Evolutionary conservation across 129 eudicot species (phyloP), one percentile per base, ranked within the genome.

Genomic region (Heracleum sosnowskyi): DNA sequence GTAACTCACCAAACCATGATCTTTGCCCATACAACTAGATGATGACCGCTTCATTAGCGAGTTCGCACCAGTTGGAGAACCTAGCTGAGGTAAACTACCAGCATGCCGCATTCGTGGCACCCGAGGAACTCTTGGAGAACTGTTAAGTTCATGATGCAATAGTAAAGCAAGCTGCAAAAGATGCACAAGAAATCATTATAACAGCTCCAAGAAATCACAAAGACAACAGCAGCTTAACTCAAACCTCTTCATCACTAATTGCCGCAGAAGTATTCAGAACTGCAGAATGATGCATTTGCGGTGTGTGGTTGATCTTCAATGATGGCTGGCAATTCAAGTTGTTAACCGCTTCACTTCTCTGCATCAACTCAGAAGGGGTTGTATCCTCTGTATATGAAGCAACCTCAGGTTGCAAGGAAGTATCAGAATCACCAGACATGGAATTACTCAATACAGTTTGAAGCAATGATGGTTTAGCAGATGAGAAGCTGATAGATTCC

Each of bases 21-120:
- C 97, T 84, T 90, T 96, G n/a, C 88, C 92, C 63, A 92, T 90
- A 80, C 83, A 80, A 77, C 87, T 79, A 51, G 91, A 87, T 73
- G 94, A 83, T 77, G 94, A 83, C 41, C 96, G 89, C 83, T 92
- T 96, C 88, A 86, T 85, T 79, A 90, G 81, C 70, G 84, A 85
- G 81, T 90, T 94, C 39, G 91, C 77, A 20, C 92, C 85, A 53
- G 91, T 82, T 29, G 85, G 86, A 75, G 96, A 80, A 68, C 91
- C 84, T 53, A 91, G 49, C 83, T 95, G 99, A 81, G 99, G 97
- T 78, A 92, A 84, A 86, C 96, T 92, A 55, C 97, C 97, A 79
- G 99, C 88, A 74, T 96, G 86, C 46, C 99, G 99, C 91, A 92
- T 88, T 57, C 99, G 97, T 80, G 99, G 97, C 84, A 92, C 97